Conservation (phyloP, 1,284 basidiomycete genomes). For the Sparassis latifolia region DNA sequence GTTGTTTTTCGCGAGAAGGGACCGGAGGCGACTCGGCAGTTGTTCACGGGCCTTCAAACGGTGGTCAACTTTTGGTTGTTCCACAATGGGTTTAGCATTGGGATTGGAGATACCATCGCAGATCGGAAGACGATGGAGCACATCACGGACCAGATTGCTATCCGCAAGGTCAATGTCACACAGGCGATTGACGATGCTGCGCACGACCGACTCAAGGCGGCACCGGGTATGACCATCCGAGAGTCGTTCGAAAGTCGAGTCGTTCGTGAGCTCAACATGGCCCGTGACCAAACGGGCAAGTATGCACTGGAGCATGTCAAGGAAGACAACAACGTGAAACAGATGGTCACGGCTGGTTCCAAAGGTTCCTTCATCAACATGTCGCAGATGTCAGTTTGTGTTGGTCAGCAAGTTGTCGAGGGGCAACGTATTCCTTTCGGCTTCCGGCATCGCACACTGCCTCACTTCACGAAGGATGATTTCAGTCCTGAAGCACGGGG, state of each 20-base stretch:
- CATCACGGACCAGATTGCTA: constrained; percentile 81
- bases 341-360: constrained; percentile 99
- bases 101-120: constrained; percentile 98
- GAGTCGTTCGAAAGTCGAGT: constrained; percentile 96
- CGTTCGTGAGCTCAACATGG: constrained; percentile 89
- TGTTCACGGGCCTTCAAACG: constrained; percentile 93
- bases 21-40: constrained; percentile 84
- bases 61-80: constrained; percentile 99
- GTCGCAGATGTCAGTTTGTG: constrained; percentile 99
- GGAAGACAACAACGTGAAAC: constrained; percentile 99
- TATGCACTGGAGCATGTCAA: constrained; percentile 95
- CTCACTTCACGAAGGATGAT: constrained; percentile 98
- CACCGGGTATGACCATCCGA: constrained; percentile 98
- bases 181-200: constrained; percentile 74
- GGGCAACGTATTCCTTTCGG: constrained; percentile 98
- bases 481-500: constrained; percentile 98
- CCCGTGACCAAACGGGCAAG: constrained; percentile 93
- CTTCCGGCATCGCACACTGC: constrained; percentile 93
- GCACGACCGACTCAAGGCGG: constrained; percentile 78
- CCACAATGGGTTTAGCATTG: constrained; percentile 98
- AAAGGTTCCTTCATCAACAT: constrained; percentile 99
- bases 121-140: constrained; percentile 83
- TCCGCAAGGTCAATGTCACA: constrained; percentile 74
- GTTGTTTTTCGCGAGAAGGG: constrained; percentile 98
- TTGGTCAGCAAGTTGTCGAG: constrained; percentile 97